Conservation (phyloP, 2,329 filamentous ascomycete species). For the Blastomyces parvus region DNA sequence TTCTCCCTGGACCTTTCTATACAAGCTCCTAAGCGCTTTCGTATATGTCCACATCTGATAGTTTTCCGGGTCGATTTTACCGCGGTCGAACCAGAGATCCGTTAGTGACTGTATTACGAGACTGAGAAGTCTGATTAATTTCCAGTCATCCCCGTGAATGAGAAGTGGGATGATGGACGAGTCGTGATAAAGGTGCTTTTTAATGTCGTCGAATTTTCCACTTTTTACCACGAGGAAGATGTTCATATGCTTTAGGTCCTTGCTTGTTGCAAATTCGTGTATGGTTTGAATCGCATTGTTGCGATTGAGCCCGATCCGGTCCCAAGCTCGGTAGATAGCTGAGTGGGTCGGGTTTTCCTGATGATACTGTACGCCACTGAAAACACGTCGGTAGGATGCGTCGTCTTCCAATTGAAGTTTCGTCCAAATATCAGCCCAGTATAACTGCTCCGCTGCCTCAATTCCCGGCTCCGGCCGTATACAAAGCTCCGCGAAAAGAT, state of each 20-base stretch:
- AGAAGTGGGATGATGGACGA: background rate
- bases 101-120: background rate
- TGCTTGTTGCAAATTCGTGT: background rate
- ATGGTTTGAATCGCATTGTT: background rate
- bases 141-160: background rate
- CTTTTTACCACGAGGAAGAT: background rate
- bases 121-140: background rate
- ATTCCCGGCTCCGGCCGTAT: background rate
- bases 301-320: background rate
- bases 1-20: background rate
- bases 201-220: background rate
- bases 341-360: background rate
- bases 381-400: background rate
- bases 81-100: slow-evolving; percentile 1
- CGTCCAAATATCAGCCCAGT: background rate
- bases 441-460: background rate
- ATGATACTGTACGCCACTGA: background rate
- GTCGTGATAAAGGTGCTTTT: background rate
- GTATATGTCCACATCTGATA: slow-evolving; percentile 1
- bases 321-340: background rate
- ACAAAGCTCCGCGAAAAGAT: slow-evolving; percentile 1
- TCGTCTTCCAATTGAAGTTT: slow-evolving; percentile 2
- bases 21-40: background rate
- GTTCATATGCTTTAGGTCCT: background rate
- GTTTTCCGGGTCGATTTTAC: background rate